phyloP scores from a whole-genome alignment of 1,284 basidiomycete species.

The Trichosporon asahii region DNA sequence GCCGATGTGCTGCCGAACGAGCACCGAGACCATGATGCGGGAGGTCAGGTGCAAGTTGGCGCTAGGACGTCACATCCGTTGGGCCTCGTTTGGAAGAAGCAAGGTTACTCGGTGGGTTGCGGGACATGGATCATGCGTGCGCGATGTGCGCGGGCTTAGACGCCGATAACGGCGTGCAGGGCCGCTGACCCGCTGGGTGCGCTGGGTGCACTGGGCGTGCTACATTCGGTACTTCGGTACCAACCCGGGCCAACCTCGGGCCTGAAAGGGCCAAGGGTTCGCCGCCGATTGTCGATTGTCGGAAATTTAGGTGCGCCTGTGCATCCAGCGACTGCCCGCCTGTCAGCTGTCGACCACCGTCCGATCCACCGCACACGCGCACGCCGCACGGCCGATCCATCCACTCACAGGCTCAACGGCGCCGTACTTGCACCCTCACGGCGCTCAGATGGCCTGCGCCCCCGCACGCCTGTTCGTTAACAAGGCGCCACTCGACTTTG shows the following conservation, averaged over 20 bases:
- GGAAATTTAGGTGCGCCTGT: not conserved
- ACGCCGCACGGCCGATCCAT: no score
- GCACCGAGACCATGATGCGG: not conserved
- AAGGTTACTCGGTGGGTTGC: not conserved
- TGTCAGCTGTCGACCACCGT: not conserved
- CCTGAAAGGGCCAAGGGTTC: not conserved
- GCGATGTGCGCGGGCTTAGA: not conserved
- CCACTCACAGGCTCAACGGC: no score
- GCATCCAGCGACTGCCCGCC: not conserved
- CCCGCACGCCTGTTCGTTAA: not conserved
- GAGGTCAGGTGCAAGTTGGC: not conserved
- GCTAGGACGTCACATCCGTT: not conserved
- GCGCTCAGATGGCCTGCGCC: not conserved
- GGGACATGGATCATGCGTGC: not conserved
- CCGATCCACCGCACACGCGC: not conserved
- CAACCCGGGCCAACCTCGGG: not conserved
- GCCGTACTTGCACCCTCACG: not conserved
- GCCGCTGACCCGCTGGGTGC: no score
- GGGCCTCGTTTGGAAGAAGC: not conserved
- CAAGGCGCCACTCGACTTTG: not conserved
- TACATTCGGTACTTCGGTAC: not conserved
- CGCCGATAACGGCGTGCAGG: not conserved
- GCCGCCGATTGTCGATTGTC: not conserved
- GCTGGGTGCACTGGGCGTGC: no score
- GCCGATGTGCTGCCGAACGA: not conserved